A percentile compares a stretch with the other conserved stretches of the same genome.
phyloP scores from a whole-genome alignment of 1,284 basidiomycete genomes.

The Puccinia coronata region DNA sequence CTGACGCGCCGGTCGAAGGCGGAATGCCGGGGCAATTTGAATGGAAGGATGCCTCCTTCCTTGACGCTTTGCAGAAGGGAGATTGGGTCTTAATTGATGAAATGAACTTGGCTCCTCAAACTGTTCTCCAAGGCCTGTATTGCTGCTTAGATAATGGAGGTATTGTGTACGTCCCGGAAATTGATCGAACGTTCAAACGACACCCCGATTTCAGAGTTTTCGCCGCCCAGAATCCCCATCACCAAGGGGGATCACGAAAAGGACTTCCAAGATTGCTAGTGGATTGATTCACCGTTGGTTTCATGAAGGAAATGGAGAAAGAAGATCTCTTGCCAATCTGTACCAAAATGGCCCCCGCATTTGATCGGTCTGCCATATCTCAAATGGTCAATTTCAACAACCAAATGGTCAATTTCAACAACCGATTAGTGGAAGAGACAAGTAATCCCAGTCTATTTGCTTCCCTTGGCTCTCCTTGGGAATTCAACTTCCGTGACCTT shows the following conservation, averaged over 20 bases:
- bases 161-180: conserved; percentile 89
- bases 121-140: conserved; percentile 95
- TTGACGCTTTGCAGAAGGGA: conserved; percentile 86
- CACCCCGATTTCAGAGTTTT: conserved; percentile 95
- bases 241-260: conserved; percentile 95
- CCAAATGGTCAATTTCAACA: no score
- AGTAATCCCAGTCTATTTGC: no score
- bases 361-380: no score
- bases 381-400: no score
- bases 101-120: conserved; percentile 93
- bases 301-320: conserved; percentile 80
- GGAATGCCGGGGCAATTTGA: no score
- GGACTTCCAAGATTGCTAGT: conserved; percentile 96
- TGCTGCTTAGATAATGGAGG: conserved; percentile 96
- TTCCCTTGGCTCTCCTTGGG: no score
- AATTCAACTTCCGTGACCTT: no score
- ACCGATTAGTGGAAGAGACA: no score
- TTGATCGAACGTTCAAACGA: conserved; percentile 81
- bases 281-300: conserved; percentile 97
- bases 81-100: conserved; percentile 98
- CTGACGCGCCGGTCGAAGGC: no score
- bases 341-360: conserved; percentile 74
- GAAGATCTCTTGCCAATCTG: conserved; percentile 81
- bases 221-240: conserved; percentile 94
- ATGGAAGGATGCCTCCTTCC: conserved; percentile 96